These are phyloP conservation scores for Straminergon stramineum DNA, from an alignment of 225 moss, liverwort and hornwort genomes.

Conservation along the genomic window DNA sequence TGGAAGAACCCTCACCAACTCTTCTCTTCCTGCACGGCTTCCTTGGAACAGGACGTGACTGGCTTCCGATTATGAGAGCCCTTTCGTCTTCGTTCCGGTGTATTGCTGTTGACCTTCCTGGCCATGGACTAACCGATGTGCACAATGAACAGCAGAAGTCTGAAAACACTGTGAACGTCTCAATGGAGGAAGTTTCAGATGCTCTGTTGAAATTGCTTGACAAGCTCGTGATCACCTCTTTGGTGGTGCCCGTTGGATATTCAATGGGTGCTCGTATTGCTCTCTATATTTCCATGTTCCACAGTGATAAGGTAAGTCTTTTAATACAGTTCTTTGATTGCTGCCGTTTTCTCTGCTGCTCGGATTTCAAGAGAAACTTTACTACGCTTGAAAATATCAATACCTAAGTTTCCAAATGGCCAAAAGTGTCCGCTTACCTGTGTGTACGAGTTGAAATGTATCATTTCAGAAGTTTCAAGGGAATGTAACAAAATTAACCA, in stretches of 20 bases:
- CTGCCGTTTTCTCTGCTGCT: background rate
- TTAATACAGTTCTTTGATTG: background rate
- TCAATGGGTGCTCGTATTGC: conserved; percentile 96
- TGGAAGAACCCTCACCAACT: conserved; percentile 24
- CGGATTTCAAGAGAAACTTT: background rate
- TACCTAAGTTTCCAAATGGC: background rate
- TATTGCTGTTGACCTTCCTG: conserved; percentile 86
- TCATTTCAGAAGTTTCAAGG: background rate
- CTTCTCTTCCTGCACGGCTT: conserved; percentile 91
- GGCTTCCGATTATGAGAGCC: conserved; percentile 74
- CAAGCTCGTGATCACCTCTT: conserved; percentile 13
- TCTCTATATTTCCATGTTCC: conserved; percentile 52
- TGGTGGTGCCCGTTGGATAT: conserved; percentile 80
- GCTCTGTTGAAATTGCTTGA: conserved; percentile 45
- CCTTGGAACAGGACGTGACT: conserved; percentile 75
- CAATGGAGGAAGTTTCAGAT: conserved; percentile 46
- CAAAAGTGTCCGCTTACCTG: too few species aligned
- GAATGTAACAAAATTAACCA: background rate
- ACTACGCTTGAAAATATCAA: background rate
- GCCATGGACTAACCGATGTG: conserved; percentile 68
- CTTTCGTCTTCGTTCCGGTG: conserved; percentile 71
- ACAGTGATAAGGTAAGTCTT: conserved; percentile 41
- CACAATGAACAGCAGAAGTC: background rate
- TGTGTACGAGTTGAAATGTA: background rate
- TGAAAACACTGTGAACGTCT: background rate